Percentiles rank a stretch among this genome's conserved stretches.
phyloP scores from a whole-genome alignment of 2,329 filamentous ascomycete genomes.

The Eutypa lata region DNA sequence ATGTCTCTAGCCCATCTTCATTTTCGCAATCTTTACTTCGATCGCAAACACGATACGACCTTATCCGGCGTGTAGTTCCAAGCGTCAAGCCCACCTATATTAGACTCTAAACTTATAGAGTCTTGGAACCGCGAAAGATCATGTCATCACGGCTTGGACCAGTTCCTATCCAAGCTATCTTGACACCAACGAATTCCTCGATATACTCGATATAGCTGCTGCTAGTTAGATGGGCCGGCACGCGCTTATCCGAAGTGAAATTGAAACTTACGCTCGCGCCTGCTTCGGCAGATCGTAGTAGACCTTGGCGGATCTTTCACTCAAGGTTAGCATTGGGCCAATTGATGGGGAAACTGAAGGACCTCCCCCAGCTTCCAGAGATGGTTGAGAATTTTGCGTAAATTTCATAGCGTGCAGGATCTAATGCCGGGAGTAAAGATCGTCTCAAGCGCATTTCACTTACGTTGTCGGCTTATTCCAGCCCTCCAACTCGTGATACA shows the following conservation, averaged over 20 bases:
- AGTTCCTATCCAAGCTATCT: neutral
- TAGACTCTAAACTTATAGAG: no score
- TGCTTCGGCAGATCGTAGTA: constrained; percentile 3
- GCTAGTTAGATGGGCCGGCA: neutral
- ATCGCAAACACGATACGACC: neutral
- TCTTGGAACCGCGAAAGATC: neutral
- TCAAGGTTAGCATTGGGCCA: neutral
- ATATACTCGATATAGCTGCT: constrained; percentile 1
- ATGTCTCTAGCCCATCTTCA: neutral
- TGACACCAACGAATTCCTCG: constrained; percentile 6
- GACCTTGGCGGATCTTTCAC: neutral
- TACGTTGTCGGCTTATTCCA: constrained; percentile 5
- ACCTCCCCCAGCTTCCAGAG: neutral
- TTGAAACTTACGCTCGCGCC: constrained; percentile 1
- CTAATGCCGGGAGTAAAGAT: no score
- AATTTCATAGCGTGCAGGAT: no score
- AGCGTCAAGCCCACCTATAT: neutral
- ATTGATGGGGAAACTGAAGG: neutral
- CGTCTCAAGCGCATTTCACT: no score
- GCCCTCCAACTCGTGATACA: constrained; percentile 6
- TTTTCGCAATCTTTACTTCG: neutral
- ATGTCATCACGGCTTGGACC: neutral
- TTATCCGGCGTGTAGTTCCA: neutral
- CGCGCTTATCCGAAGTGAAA: neutral
- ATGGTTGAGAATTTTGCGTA: no score